phyloP scores from a whole-genome alignment of 2,329 filamentous ascomycete species.

The Intubia oerlemansii region DNA sequence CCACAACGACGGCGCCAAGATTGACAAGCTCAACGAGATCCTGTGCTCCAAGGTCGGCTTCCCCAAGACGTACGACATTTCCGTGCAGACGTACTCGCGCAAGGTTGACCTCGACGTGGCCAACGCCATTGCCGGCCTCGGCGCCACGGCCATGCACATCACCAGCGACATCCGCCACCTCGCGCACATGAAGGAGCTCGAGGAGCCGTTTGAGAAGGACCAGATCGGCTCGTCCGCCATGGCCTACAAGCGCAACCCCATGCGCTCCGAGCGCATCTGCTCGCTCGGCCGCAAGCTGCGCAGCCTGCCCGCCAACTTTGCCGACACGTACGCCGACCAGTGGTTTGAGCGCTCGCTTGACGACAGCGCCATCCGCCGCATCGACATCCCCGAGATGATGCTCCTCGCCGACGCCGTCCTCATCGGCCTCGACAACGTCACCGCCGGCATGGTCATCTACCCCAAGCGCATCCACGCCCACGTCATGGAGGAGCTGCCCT shows the following conservation, averaged over 20 bases:
- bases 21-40: conserved; percentile 30
- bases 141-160: conserved; percentile 59
- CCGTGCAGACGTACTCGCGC: conserved; percentile 38
- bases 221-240: conserved; percentile 52
- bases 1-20: conserved; percentile 24
- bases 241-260: conserved; percentile 28
- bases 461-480: conserved; percentile 46
- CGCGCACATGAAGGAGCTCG: conserved; percentile 47
- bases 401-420: conserved; percentile 47
- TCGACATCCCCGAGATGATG: conserved; percentile 44
- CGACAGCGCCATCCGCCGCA: conserved; percentile 47
- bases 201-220: conserved; percentile 62
- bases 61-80: conserved; percentile 32
- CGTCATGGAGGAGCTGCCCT: conserved; percentile 60
- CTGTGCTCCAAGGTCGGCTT: conserved; percentile 36
- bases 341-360: conserved; percentile 62
- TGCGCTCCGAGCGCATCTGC: conserved; percentile 26
- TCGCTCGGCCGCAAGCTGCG: conserved; percentile 18
- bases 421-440: conserved; percentile 39
- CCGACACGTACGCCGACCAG: conserved; percentile 48
- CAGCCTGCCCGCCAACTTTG: conserved; percentile 20
- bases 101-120: conserved; percentile 68
- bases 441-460: conserved; percentile 51
- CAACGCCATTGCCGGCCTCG: conserved; percentile 62
- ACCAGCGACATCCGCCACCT: conserved; percentile 37